Percentiles rank a stretch among this genome's conserved stretches.
Conservation (phyloP, 2,329 filamentous ascomycete genomes). For the Sporothrix variecibatus region DNA sequence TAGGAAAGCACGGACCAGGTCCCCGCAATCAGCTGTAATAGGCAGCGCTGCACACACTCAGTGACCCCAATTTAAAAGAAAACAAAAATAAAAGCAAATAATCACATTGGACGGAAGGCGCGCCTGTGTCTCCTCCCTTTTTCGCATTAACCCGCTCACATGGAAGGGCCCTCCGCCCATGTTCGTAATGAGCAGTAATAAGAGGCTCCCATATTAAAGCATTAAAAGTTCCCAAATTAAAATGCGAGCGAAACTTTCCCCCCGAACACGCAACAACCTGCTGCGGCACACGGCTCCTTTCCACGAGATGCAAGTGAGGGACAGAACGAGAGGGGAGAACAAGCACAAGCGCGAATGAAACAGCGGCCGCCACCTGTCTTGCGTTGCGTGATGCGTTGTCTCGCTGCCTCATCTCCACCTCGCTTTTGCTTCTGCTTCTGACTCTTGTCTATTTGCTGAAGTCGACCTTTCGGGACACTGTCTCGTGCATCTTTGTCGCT, state of each 20-base stretch:
- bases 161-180: conserved; percentile 18
- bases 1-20: conserved; percentile 22
- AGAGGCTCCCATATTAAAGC: conserved; percentile 12
- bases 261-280: neutral
- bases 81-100: neutral
- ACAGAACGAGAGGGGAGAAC: conserved; percentile 21
- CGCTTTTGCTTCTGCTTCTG: neutral
- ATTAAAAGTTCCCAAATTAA: conserved; percentile 19
- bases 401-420: conserved; percentile 21
- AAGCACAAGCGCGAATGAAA: conserved; percentile 21
- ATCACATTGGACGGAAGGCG: conserved; percentile 11
- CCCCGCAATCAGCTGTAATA: neutral
- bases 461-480: neutral
- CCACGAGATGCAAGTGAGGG: conserved; percentile 23
- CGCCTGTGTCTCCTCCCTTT: conserved; percentile 7
- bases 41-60: conserved; percentile 9
- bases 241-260: conserved; percentile 10
- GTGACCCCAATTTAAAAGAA: neutral
- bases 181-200: conserved; percentile 22
- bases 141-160: conserved; percentile 22
- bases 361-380: conserved; percentile 20
- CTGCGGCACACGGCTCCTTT: neutral
- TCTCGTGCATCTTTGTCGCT: neutral
- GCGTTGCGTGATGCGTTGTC: conserved; percentile 26
- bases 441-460: neutral